Conservation (phyloP, 2,329 filamentous ascomycete genomes). For the Hymenoscyphus linearis region DNA sequence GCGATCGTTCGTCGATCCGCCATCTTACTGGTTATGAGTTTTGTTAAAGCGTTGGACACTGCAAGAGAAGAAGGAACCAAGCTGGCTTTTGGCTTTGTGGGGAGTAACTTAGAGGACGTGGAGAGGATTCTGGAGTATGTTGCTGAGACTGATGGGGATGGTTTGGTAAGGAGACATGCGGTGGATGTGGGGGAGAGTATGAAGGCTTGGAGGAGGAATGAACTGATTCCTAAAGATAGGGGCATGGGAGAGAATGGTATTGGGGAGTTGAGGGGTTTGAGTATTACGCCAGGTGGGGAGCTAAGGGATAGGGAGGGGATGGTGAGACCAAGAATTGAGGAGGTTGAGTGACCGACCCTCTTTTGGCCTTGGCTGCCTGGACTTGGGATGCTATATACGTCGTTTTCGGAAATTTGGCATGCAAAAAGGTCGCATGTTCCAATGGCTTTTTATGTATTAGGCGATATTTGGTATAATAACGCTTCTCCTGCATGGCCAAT, state of each 20-base stretch:
- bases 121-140: conserved; percentile 57
- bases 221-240: conserved; percentile 18
- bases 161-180: conserved; percentile 62
- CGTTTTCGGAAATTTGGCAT: no score
- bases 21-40: conserved; percentile 55
- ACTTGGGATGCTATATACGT: no score
- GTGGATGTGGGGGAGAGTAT: conserved; percentile 62
- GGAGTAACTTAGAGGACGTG: conserved; percentile 56
- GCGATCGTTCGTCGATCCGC: conserved; percentile 64
- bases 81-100: conserved; percentile 49
- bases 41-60: conserved; percentile 54
- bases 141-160: conserved; percentile 61
- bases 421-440: no score
- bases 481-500: no score
- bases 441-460: no score
- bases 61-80: conserved; percentile 42
- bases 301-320: conserved; percentile 6
- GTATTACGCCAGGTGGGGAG: conserved; percentile 32
- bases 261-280: conserved; percentile 40
- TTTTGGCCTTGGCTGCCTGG: no score
- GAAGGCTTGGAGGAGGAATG: conserved; percentile 54
- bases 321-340: conserved; percentile 47
- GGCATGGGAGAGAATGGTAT: conserved; percentile 20
- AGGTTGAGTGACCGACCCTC: conserved; percentile 47
- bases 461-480: no score